These are phyloP conservation scores for Podospora pseudocomata DNA, from an alignment of 495 filamentous ascomycete species.

Conservation along the genomic window DNA sequence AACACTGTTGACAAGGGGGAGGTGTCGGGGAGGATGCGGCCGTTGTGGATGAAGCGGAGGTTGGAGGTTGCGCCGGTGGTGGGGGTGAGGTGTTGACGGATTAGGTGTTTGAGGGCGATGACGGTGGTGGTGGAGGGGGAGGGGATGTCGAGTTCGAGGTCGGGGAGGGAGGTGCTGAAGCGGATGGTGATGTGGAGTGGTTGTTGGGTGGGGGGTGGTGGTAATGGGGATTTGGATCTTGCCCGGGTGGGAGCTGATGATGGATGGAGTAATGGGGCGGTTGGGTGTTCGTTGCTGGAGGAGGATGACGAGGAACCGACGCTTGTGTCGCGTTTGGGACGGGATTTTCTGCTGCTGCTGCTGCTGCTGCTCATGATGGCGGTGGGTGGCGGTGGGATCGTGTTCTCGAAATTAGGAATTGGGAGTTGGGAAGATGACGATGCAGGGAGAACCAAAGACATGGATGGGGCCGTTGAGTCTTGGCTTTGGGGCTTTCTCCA, in stretches of 20 bases:
- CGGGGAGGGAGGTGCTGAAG: slow-evolving; percentile 79
- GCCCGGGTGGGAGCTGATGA: slow-evolving; percentile 12
- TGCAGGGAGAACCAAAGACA: not conserved
- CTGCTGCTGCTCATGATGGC: slow-evolving; percentile 21
- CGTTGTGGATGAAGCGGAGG: slow-evolving; percentile 82
- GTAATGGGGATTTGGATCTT: slow-evolving; percentile 2
- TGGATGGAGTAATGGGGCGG: slow-evolving; percentile 7
- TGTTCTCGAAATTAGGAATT: not conserved
- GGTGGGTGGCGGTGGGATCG: not conserved
- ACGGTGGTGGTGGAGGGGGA: slow-evolving; percentile 64
- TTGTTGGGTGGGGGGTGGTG: slow-evolving; percentile 32
- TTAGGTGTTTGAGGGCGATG: slow-evolving; percentile 71
- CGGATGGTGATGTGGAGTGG: slow-evolving; percentile 73
- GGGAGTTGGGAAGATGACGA: not conserved
- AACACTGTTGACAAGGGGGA: slow-evolving; percentile 62
- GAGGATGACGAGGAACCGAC: slow-evolving; percentile 21
- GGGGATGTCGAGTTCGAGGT: slow-evolving; percentile 73
- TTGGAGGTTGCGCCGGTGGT: slow-evolving; percentile 54
- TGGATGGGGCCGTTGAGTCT: not conserved
- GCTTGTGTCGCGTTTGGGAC: not conserved
- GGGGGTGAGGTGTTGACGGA: slow-evolving; percentile 67
- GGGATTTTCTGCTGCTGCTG: slow-evolving; percentile 5
- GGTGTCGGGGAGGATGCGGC: slow-evolving; percentile 74
- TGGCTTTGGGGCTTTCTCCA: slow-evolving; percentile 10
- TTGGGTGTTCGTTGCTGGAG: slow-evolving; percentile 2